Percentiles rank a stretch among this genome's conserved stretches.
Conservation (phyloP, 768 basidiomycete genomes). For the Auricularia sp. region DNA sequence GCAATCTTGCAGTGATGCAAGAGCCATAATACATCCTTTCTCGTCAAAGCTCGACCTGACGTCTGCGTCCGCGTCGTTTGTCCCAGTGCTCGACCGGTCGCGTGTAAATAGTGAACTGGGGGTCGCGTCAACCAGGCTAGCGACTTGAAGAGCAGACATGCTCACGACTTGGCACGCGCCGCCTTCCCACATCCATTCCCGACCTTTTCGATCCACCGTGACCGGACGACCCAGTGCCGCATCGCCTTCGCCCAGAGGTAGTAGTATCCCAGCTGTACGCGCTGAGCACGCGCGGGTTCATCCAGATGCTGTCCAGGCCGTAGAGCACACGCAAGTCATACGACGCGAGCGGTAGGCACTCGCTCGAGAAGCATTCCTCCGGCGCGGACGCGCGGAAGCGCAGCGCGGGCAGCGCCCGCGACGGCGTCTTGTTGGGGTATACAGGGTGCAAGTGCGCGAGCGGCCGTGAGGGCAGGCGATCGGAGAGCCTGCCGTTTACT, state of each 20-base stretch:
- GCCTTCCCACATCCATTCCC: slow-evolving; percentile 28
- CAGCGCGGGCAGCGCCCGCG: slow-evolving; percentile 23
- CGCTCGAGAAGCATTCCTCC: slow-evolving; percentile 28
- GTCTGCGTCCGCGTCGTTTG: too few relatives aligned
- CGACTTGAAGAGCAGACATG: neutral
- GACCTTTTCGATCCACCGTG: slow-evolving; percentile 30
- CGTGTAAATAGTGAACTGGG: neutral
- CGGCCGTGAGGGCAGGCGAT: neutral
- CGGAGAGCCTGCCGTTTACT: slow-evolving; percentile 16
- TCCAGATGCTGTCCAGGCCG: slow-evolving; percentile 26
- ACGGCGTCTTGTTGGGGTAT: slow-evolving; percentile 17
- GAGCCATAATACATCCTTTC: too few relatives aligned
- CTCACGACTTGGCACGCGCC: slow-evolving; percentile 21
- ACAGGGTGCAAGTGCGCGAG: slow-evolving; percentile 23
- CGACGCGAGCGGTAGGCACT: slow-evolving; percentile 32
- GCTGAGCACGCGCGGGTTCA: slow-evolving; percentile 32
- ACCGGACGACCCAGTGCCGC: slow-evolving; percentile 29
- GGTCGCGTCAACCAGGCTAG: neutral
- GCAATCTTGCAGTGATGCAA: too few relatives aligned
- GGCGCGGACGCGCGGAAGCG: slow-evolving; percentile 21
- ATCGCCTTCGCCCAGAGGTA: slow-evolving; percentile 10
- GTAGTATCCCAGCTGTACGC: slow-evolving; percentile 26
- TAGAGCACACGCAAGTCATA: slow-evolving; percentile 33
- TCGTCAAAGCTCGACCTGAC: too few relatives aligned
- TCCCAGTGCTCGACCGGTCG: neutral